phyloP scores from a whole-genome alignment of 306 rosid species.

The Vigna mungo region DNA sequence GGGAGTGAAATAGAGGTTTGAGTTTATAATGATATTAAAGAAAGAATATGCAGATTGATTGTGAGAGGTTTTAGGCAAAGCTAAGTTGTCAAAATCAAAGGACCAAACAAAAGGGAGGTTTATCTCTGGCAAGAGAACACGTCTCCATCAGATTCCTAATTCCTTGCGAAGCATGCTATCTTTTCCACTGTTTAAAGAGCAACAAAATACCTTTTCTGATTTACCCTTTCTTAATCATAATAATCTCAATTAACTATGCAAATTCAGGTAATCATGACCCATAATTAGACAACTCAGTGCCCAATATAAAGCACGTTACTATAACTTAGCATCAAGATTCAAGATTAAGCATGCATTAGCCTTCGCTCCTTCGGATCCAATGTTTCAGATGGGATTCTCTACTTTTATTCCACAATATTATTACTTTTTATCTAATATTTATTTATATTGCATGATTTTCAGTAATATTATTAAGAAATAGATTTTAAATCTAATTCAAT shows the following conservation, averaged over 20 bases:
- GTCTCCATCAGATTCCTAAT: conserved; percentile 31
- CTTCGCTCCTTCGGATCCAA: conserved; percentile 24
- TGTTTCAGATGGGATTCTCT: conserved; percentile 14
- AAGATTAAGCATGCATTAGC: not conserved
- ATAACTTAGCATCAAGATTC: conserved; percentile 15
- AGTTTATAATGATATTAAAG: too few relatives aligned
- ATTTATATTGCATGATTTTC: too few relatives aligned
- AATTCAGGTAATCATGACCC: conserved; percentile 48
- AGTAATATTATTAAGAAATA: too few relatives aligned
- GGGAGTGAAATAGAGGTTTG: too few relatives aligned
- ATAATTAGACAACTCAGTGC: conserved; percentile 49
- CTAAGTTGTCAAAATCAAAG: conserved; percentile 34
- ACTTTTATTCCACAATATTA: conserved; percentile 3
- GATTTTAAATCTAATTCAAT: too few relatives aligned
- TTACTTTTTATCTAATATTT: too few relatives aligned
- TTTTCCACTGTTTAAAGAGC: conserved; percentile 26
- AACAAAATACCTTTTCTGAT: conserved; percentile 28
- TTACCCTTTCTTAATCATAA: not conserved
- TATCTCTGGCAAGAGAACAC: conserved; percentile 20
- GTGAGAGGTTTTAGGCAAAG: not conserved
- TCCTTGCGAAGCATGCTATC: conserved; percentile 31
- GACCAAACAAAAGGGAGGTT: conserved; percentile 36
- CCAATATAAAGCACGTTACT: conserved; percentile 28
- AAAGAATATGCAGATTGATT: too few relatives aligned
- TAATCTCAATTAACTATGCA: not conserved